A percentile compares a stretch with the other conserved stretches of the same genome.
phyloP scores from a whole-genome alignment of 2,329 filamentous ascomycete genomes.

The Cercospora nicotianae region DNA sequence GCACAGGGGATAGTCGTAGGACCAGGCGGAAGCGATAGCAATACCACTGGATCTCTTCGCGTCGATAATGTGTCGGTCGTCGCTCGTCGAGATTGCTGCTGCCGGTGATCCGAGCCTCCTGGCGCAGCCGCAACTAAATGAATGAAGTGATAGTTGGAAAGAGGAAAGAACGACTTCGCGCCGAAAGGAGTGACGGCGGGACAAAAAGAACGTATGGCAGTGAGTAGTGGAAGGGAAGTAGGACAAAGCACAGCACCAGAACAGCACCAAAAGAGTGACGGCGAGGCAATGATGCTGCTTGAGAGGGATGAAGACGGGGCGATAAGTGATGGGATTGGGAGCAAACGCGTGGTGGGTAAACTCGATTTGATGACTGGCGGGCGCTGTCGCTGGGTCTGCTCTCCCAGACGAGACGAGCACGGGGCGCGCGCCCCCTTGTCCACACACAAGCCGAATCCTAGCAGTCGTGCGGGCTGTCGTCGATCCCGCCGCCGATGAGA shows the following conservation, averaged over 20 bases:
- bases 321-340: not conserved
- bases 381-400: too few species aligned
- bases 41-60: conserved; percentile 5
- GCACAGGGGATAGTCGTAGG: not conserved
- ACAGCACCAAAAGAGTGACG: conserved; percentile 32
- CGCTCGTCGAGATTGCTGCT: conserved; percentile 3
- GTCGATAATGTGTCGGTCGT: not conserved
- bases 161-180: conserved; percentile 31
- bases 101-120: conserved; percentile 2
- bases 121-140: conserved; percentile 21
- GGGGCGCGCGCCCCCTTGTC: too few species aligned
- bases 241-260: conserved; percentile 32
- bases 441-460: too few species aligned
- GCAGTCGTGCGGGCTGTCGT: too few species aligned
- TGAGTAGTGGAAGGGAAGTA: conserved; percentile 30
- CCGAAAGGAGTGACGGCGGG: conserved; percentile 35
- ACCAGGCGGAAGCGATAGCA: conserved; percentile 13
- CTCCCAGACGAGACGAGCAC: too few species aligned
- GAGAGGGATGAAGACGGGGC: conserved; percentile 12
- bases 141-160: conserved; percentile 15
- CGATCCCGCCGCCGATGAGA: too few species aligned
- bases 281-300: conserved; percentile 15
- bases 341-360: too few species aligned
- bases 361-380: too few species aligned
- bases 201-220: conserved; percentile 27